Evolutionary conservation across 2,329 filamentous ascomycete species (phyloP).

Genomic region (Trichoderma citrinoviride): DNA sequence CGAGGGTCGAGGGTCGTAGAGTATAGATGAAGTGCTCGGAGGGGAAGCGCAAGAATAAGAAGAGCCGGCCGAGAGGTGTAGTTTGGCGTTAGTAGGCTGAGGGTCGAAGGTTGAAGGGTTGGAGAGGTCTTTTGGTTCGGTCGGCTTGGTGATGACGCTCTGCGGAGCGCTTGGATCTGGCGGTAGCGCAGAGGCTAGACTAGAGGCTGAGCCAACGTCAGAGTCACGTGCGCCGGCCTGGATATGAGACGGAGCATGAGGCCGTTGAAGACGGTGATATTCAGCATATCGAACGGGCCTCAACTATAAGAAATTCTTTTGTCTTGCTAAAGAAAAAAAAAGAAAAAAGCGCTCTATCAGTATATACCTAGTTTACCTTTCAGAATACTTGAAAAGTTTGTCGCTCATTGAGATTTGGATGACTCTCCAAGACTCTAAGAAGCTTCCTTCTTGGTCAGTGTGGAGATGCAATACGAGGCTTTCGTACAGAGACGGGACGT

Average conservation of each 20-base stretch:
- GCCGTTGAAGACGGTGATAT: no score
- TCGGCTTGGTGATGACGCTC: conserved; percentile 11
- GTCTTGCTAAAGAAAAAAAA: no score
- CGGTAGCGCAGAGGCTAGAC: conserved; percentile 15
- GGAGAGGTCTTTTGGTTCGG: neutral
- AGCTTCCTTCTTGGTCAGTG: neutral
- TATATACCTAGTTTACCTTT: no score
- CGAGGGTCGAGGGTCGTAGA: neutral
- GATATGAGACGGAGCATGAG: no score
- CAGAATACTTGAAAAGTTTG: no score
- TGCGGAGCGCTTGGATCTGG: conserved; percentile 9
- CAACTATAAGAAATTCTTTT: no score
- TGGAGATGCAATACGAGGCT: neutral
- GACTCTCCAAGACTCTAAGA: neutral
- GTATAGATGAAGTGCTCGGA: neutral
- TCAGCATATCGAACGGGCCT: no score
- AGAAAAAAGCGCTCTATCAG: no score
- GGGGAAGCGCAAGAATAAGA: neutral
- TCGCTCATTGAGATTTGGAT: no score
- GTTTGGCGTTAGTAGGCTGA: no score
- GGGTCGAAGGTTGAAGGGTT: neutral
- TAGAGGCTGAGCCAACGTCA: conserved; percentile 16
- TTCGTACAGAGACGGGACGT: neutral
- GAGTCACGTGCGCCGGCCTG: conserved; percentile 18
- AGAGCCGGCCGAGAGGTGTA: neutral